Percentiles rank a stretch among this genome's conserved stretches.
Evolutionary conservation across 2,329 filamentous ascomycete genomes (phyloP).

Genomic region (Neofusicoccum kwambonambiense): DNA sequence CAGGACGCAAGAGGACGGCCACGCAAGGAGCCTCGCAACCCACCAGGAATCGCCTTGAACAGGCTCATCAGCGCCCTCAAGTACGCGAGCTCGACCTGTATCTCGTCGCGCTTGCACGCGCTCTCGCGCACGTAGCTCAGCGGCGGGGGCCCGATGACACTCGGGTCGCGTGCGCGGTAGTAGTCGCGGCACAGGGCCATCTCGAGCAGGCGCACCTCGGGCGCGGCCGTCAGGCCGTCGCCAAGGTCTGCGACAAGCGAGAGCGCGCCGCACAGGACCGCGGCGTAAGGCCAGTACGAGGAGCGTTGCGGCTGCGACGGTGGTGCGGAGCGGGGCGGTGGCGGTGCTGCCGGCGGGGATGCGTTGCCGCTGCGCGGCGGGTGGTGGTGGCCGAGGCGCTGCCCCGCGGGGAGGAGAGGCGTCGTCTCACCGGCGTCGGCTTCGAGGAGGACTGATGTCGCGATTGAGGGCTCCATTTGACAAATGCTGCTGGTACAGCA

Average conservation of each 20-base stretch:
- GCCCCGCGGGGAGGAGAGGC: not conserved
- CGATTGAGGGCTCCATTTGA: not conserved
- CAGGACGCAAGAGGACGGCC: no score
- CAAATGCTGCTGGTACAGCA: not conserved
- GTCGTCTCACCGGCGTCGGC: not conserved
- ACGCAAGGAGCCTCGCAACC: not conserved
- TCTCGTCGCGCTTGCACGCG: constrained; percentile 8
- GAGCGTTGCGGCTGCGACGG: no score
- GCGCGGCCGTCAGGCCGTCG: constrained; percentile 11
- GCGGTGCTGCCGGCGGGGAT: not conserved
- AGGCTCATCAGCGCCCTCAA: constrained; percentile 1
- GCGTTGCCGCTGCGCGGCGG: not conserved
- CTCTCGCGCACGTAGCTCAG: constrained; percentile 9
- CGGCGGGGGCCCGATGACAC: constrained; percentile 6
- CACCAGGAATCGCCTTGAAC: constrained; percentile 1
- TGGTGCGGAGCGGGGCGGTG: not conserved
- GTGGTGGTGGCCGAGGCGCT: not conserved
- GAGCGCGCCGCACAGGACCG: not conserved
- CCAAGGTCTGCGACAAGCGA: constrained; percentile 13
- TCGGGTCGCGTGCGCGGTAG: not conserved
- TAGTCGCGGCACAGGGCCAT: constrained; percentile 15
- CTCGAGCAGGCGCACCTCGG: constrained; percentile 14
- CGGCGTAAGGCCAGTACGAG: not conserved
- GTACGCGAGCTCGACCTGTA: constrained; percentile 14
- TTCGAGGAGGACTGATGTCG: not conserved